Evolutionary conservation across 2,329 filamentous ascomycete species (phyloP).

Genomic region (Aureobasidium sp.): DNA sequence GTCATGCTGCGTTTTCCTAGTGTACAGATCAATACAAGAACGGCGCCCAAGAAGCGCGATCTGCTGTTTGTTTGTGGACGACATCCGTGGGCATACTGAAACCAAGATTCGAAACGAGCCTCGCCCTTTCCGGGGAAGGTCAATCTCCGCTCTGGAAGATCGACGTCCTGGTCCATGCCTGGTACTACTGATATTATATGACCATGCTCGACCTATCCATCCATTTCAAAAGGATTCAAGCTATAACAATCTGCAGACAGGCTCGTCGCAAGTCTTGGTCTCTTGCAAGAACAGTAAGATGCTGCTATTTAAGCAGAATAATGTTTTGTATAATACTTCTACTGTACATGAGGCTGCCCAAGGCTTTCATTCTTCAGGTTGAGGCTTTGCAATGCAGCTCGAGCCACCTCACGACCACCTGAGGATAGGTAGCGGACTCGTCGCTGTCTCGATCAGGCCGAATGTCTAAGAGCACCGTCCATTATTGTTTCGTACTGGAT

Average conservation of each 20-base stretch:
- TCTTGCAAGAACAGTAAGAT: neutral
- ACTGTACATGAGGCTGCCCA: neutral
- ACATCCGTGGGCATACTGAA: neutral
- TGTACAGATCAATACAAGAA: neutral
- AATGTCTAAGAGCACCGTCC: neutral
- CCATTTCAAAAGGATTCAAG: neutral
- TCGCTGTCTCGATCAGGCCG: neutral
- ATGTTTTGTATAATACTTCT: neutral
- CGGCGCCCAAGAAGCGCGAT: neutral
- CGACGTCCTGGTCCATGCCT: neutral
- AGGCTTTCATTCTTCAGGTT: neutral
- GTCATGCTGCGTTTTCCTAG: neutral
- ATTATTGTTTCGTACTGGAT: neutral
- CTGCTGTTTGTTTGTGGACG: neutral
- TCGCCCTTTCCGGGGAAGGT: neutral
- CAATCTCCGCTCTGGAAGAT: neutral
- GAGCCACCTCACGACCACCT: neutral
- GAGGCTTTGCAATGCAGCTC: neutral
- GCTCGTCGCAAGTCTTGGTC: neutral
- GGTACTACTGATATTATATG: neutral
- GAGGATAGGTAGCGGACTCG: neutral
- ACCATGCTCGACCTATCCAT: neutral
- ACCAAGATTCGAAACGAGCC: constrained; percentile 1
- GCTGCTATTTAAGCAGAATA: neutral
- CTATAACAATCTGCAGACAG: neutral